These are phyloP conservation scores for Globisporangium lucens DNA, from an alignment of 352 stramenopile species.

Conservation along the genomic window DNA sequence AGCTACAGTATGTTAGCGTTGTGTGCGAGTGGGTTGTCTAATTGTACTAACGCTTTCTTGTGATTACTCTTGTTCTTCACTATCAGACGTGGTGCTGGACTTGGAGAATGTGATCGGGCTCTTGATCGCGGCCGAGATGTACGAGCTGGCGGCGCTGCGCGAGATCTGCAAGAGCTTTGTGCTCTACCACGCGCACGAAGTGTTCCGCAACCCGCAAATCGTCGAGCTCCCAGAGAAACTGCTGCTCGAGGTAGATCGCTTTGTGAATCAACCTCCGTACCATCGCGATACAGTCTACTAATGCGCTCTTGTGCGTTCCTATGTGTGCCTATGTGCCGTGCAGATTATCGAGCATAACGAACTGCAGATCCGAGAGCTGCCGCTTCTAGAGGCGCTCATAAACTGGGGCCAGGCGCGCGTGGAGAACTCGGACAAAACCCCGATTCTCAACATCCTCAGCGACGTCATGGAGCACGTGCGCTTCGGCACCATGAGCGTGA, in stretches of 20 bases:
- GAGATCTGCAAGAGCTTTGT: slow-evolving; percentile 85
- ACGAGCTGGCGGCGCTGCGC: slow-evolving; percentile 68
- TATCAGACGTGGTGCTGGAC: slow-evolving; percentile 62
- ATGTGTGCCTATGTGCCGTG: neutral
- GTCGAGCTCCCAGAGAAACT: slow-evolving; percentile 82
- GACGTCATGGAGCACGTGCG: slow-evolving; percentile 84
- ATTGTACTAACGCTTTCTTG: neutral
- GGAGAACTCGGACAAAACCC: slow-evolving; percentile 32
- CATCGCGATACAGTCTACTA: neutral
- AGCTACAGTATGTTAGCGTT: no score
- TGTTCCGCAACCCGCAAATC: slow-evolving; percentile 74
- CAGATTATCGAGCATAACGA: slow-evolving; percentile 76
- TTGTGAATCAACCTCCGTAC: neutral
- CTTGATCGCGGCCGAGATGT: slow-evolving; percentile 82
- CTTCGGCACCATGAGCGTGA: slow-evolving; percentile 86
- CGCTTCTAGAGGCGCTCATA: slow-evolving; percentile 75
- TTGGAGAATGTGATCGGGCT: slow-evolving; percentile 71
- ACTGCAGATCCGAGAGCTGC: slow-evolving; percentile 80
- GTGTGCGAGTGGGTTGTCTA: neutral
- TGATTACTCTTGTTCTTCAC: neutral
- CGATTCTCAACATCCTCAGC: slow-evolving; percentile 50
- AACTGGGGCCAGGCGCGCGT: slow-evolving; percentile 78
- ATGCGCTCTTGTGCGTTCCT: neutral
- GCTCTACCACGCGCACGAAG: slow-evolving; percentile 75
- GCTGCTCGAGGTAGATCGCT: slow-evolving; percentile 49